A percentile compares a stretch with the other conserved stretches of the same genome.
These are phyloP conservation scores for Allomyces javanicus DNA, from an alignment of 192 early-diverging fungal species.

Conservation along the genomic window DNA sequence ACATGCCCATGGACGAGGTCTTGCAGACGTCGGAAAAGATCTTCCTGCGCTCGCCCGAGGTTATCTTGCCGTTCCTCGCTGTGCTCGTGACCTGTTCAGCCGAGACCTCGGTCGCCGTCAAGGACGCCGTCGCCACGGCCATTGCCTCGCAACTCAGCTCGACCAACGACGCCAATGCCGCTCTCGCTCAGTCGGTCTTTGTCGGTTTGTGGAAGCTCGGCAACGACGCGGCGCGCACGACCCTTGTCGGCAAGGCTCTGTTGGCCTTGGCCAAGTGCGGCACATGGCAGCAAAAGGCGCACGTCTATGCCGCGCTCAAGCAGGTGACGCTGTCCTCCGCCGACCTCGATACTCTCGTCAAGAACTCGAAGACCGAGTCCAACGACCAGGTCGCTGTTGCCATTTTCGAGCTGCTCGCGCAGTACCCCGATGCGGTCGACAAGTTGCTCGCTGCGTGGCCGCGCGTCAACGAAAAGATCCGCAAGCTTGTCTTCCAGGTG, in stretches of 20 bases:
- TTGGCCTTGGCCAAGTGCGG: not conserved
- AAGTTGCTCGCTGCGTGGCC: not conserved
- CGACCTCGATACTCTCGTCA: not conserved
- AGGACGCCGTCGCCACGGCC: not conserved
- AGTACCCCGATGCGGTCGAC: not conserved
- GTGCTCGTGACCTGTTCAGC: constrained; percentile 1
- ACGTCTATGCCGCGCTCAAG: not conserved
- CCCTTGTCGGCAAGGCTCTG: not conserved
- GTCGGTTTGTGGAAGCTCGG: not conserved
- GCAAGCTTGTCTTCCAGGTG: not conserved
- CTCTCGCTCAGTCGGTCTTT: not conserved
- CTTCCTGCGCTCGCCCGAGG: constrained; percentile 3
- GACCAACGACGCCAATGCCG: not conserved
- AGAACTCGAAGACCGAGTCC: not conserved
- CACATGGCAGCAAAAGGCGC: not conserved
- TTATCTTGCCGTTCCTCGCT: not conserved
- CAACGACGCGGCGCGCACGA: not conserved
- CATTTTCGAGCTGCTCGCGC: not conserved
- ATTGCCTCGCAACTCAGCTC: not conserved
- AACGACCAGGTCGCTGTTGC: not conserved
- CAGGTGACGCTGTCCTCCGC: not conserved
- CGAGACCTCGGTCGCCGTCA: not conserved
- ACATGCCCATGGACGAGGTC: not conserved
- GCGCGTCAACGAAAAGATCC: not conserved
- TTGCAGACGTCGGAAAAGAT: constrained; percentile 3